A percentile compares a stretch with the other conserved stretches of the same genome.
Conservation (phyloP, 1,284 basidiomycete species). For the Ceratorhiza oryzae-sativae region DNA sequence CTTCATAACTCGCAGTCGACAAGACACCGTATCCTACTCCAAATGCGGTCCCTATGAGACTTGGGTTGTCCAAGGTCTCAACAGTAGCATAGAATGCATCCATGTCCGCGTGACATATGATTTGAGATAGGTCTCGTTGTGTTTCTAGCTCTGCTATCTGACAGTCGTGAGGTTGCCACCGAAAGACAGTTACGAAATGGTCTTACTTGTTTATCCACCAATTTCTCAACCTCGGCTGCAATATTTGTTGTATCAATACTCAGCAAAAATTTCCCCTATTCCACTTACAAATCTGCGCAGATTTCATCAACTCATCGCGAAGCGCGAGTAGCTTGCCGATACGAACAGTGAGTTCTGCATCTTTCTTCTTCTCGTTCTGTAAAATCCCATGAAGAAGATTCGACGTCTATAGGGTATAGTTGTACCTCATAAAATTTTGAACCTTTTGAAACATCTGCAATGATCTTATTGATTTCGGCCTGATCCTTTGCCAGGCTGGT, state of each 20-base stretch:
- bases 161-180: background rate
- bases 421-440: slow-evolving; percentile 82
- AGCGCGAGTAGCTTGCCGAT: slow-evolving; percentile 70
- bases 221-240: slow-evolving; percentile 39
- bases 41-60: slow-evolving; percentile 83
- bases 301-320: slow-evolving; percentile 66
- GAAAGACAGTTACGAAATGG: background rate
- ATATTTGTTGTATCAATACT: background rate
- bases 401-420: background rate
- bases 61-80: slow-evolving; percentile 80
- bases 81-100: slow-evolving; percentile 81
- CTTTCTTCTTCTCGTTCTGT: slow-evolving; percentile 83
- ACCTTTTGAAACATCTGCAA: slow-evolving; percentile 81
- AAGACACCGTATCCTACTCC: slow-evolving; percentile 81
- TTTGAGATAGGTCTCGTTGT: slow-evolving; percentile 81
- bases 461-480: slow-evolving; percentile 77
- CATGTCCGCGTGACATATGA: slow-evolving; percentile 84
- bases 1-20: slow-evolving; percentile 90
- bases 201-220: slow-evolving; percentile 49
- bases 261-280: background rate
- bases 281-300: slow-evolving; percentile 65
- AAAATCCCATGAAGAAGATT: background rate
- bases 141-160: slow-evolving; percentile 80
- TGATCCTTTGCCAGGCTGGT: slow-evolving; percentile 75
- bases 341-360: slow-evolving; percentile 76